phyloP scores from a whole-genome alignment of 345 rosid species.

The Angophora floribunda region DNA sequence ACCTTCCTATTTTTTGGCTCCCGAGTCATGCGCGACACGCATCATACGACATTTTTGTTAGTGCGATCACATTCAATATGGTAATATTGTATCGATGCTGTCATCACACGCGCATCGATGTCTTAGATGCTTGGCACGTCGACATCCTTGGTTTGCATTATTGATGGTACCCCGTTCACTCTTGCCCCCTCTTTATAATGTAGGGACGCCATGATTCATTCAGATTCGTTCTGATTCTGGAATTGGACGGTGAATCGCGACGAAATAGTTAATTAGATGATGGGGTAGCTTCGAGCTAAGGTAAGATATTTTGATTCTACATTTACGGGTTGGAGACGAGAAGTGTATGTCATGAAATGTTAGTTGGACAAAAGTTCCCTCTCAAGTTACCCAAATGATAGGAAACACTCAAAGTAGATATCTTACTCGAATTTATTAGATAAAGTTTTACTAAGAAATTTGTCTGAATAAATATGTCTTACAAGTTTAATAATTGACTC shows the following conservation, averaged over 20 bases:
- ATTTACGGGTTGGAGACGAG: neutral
- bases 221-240: neutral
- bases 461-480: neutral
- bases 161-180: neutral
- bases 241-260: neutral
- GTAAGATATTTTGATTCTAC: neutral
- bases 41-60: neutral
- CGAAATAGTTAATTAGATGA: neutral
- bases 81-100: neutral
- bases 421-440: neutral
- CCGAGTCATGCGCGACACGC: neutral
- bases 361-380: neutral
- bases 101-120: neutral
- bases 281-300: rapidly evolving
- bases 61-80: neutral
- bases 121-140: neutral
- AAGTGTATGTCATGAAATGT: rapidly evolving
- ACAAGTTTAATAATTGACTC: rapidly evolving
- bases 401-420: neutral
- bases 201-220: neutral
- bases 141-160: neutral
- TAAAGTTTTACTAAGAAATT: neutral
- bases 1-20: rapidly evolving
- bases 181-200: neutral
- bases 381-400: neutral